Conservation (phyloP, 129 eudicot genomes). For the Daucus carota region DNA sequence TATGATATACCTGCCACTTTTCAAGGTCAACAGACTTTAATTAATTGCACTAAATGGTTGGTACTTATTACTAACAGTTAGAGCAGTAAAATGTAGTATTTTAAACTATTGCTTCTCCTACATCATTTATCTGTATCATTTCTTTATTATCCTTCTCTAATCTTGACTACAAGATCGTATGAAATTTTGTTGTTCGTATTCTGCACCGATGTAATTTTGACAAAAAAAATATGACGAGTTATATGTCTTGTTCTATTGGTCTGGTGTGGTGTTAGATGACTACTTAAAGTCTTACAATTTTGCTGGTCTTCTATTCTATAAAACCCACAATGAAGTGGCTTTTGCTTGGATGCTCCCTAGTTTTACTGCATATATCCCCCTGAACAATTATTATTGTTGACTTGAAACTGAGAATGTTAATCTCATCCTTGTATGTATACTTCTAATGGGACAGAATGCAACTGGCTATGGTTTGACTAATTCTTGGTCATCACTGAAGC, state of each 20-base stretch:
- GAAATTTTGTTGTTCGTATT: background rate
- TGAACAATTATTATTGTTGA: background rate
- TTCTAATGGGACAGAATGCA: constrained; percentile 27
- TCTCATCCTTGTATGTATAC: constrained; percentile 8
- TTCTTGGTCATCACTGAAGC: constrained; percentile 12
- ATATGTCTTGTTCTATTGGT: background rate
- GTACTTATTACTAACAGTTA: background rate
- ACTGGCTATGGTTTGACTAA: constrained; percentile 19
- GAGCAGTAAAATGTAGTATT: background rate
- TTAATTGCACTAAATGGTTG: constrained; percentile 2
- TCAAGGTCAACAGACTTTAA: constrained; percentile 30
- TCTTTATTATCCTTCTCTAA: background rate
- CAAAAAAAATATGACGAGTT: background rate
- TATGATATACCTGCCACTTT: background rate
- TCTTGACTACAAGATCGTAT: background rate
- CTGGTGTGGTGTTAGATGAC: background rate
- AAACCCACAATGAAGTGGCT: background rate
- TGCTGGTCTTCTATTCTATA: background rate
- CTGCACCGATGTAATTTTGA: background rate
- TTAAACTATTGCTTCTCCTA: too few species aligned
- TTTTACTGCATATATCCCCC: background rate
- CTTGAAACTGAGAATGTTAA: background rate
- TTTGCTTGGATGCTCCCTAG: background rate
- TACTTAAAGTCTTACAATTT: background rate
- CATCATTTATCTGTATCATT: background rate